These are phyloP conservation scores for Tetrapisispora namnaoensis DNA, from an alignment of 805 yeast genomes.

Conservation along the genomic window DNA sequence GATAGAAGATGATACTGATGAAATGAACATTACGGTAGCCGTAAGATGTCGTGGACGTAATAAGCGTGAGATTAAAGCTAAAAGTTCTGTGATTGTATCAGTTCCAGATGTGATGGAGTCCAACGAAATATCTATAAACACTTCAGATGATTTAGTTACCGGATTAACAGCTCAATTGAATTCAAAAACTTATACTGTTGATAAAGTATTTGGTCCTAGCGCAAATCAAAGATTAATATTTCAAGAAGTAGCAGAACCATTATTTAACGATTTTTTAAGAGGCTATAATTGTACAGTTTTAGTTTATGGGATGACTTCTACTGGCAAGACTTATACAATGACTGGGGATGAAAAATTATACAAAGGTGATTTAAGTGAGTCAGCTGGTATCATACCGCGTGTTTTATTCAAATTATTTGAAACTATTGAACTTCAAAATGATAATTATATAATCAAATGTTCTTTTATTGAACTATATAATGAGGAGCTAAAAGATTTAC, in stretches of 20 bases:
- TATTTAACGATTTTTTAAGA: constrained; percentile 55
- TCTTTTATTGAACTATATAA: constrained; percentile 82
- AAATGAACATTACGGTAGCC: constrained; percentile 48
- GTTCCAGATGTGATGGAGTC: constrained; percentile 37
- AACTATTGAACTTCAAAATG: constrained; percentile 30
- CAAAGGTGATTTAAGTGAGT: constrained; percentile 39
- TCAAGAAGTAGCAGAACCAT: constrained; percentile 53
- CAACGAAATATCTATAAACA: constrained; percentile 39
- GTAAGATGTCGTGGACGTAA: constrained; percentile 58
- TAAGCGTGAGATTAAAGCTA: constrained; percentile 45
- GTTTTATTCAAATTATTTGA: constrained; percentile 46
- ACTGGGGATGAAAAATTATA: constrained; percentile 39
- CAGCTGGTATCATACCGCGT: constrained; percentile 63
- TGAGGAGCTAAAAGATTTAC: constrained; percentile 71
- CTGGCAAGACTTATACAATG: constrained; percentile 79
- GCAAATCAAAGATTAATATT: constrained; percentile 64
- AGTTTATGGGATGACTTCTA: constrained; percentile 90
- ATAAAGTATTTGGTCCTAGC: constrained; percentile 74
- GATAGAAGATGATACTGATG: constrained; percentile 15
- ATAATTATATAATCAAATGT: constrained; percentile 59
- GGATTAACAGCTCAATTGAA: constrained; percentile 35
- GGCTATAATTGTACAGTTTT: constrained; percentile 77
- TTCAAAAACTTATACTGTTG: constrained; percentile 58
- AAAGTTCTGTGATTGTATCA: constrained; percentile 52
- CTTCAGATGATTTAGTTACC: constrained; percentile 27